Evolutionary conservation across 192 early-diverging fungal genomes (phyloP).

Genomic region (Dissophora globulifera): DNA sequence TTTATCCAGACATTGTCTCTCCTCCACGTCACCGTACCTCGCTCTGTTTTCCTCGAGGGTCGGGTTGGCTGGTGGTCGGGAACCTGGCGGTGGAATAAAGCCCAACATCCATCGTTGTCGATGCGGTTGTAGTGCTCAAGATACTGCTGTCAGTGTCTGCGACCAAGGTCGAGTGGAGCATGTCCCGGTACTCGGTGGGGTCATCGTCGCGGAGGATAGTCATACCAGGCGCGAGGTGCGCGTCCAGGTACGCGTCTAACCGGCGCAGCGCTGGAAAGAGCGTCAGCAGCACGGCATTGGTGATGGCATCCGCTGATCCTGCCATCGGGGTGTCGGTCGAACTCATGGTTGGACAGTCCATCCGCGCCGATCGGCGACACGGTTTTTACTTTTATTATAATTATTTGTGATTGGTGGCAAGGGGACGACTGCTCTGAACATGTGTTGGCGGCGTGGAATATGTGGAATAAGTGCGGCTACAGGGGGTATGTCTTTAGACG

Average conservation of each 20-base stretch:
- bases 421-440: background rate
- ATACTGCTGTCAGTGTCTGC: conserved; percentile 1
- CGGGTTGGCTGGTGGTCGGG: background rate
- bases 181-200: conserved; percentile 8
- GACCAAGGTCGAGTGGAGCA: conserved; percentile 27
- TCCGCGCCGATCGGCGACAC: too few species aligned
- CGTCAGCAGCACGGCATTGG: conserved; percentile 36
- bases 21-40: too few species aligned
- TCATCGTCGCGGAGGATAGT: conserved; percentile 5
- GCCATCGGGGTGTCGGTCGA: too few species aligned
- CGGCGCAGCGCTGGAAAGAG: conserved; percentile 18
- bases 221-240: background rate
- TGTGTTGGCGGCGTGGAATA: too few species aligned
- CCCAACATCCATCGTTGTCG: too few species aligned
- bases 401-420: background rate
- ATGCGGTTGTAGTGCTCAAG: too few species aligned
- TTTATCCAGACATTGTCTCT: too few species aligned
- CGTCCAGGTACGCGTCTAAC: conserved; percentile 19
- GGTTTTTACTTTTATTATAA: too few species aligned
- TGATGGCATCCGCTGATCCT: background rate
- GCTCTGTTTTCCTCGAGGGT: too few species aligned
- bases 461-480: background rate
- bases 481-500: background rate
- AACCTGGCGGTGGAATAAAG: too few species aligned
- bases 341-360: too few species aligned